Conservation (phyloP, 2,329 filamentous ascomycete genomes). For the Penicillium sp. region DNA sequence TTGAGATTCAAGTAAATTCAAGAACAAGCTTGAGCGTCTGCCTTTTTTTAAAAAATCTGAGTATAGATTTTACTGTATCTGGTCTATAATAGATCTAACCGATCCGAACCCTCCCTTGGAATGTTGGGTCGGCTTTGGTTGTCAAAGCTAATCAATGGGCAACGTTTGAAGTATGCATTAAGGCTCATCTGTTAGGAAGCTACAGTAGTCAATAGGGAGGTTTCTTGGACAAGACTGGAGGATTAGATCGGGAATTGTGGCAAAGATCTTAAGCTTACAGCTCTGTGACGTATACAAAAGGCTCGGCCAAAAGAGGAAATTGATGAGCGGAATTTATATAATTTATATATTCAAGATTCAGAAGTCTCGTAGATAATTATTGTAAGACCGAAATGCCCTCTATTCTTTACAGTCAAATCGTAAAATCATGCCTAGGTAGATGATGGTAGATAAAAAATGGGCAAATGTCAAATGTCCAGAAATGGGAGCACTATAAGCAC, state of each 20-base stretch:
- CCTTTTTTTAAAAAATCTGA: not conserved
- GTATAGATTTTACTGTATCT: no score
- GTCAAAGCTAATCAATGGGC: not conserved
- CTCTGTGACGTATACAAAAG: not conserved
- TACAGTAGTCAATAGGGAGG: no score
- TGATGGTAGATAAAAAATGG: not conserved
- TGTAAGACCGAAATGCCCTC: not conserved
- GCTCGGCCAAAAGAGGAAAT: no score
- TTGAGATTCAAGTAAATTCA: not conserved
- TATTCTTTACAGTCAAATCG: constrained; percentile 1
- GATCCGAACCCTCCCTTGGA: not conserved
- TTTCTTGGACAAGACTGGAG: no score
- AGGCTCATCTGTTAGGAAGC: not conserved
- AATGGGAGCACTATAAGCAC: not conserved
- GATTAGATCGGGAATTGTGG: not conserved
- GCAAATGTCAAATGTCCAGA: constrained; percentile 3
- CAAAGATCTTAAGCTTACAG: not conserved
- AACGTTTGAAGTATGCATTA: no score
- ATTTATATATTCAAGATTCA: not conserved
- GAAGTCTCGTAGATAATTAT: not conserved
- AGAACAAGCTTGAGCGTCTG: not conserved
- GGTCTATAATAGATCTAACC: not conserved
- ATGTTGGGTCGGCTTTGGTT: not conserved
- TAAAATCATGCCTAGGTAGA: not conserved
- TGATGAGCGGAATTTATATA: not conserved